Conservation (phyloP, 1,139 yeast species). For the Casaregolazyma lundiana region DNA sequence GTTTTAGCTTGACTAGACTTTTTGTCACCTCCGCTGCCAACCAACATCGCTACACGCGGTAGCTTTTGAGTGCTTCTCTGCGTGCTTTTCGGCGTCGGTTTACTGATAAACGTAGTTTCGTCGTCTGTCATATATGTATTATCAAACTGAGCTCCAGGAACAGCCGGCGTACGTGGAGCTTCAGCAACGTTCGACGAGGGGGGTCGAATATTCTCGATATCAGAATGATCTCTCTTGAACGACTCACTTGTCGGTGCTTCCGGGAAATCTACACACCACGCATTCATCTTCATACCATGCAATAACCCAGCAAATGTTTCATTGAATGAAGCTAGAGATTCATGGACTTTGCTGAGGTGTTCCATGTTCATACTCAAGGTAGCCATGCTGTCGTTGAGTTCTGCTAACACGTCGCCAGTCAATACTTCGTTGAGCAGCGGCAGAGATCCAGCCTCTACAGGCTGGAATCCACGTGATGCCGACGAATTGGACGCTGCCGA, state of each 20-base stretch:
- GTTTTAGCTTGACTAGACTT: neutral
- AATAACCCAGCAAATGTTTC: constrained; percentile 61
- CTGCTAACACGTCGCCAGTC: constrained; percentile 28
- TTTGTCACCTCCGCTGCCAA: neutral
- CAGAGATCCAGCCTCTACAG: constrained; percentile 18
- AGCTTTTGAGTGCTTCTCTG: neutral
- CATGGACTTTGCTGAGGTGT: constrained; percentile 46
- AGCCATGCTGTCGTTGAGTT: constrained; percentile 49
- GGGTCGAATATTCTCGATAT: neutral
- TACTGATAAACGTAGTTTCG: constrained; percentile 17
- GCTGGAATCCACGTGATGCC: constrained; percentile 14
- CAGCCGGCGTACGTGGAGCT: neutral
- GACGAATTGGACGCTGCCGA: constrained; percentile 23
- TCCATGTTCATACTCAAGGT: constrained; percentile 52
- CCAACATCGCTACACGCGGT: neutral
- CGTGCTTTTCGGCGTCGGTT: constrained; percentile 9
- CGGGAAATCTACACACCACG: constrained; percentile 63
- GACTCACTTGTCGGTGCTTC: constrained; percentile 39
- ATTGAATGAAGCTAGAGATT: constrained; percentile 49
- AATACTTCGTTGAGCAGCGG: constrained; percentile 24
- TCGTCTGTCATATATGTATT: constrained; percentile 21
- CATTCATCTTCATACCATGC: constrained; percentile 60
- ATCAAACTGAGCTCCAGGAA: constrained; percentile 5
- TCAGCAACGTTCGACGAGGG: neutral
- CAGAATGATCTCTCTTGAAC: constrained; percentile 6